A percentile compares a stretch with the other conserved stretches of the same genome.
These are phyloP conservation scores for Mucor velutinosus DNA, from an alignment of 371 early-diverging fungal genomes.

Conservation along the genomic window DNA sequence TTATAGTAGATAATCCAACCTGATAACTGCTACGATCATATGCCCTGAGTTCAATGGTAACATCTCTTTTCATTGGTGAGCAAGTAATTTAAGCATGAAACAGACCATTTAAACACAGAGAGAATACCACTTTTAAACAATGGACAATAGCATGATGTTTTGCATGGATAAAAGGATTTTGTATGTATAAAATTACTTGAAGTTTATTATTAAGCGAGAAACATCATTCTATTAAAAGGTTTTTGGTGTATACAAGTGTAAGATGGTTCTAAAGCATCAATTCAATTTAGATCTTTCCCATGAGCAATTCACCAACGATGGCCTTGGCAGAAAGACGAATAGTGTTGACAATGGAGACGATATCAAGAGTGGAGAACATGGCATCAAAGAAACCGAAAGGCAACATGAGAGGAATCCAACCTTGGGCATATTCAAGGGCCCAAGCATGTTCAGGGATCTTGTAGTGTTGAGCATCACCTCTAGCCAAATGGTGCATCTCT, in stretches of 20 bases:
- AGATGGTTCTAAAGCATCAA: not conserved
- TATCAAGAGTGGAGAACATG: slow-evolving; percentile 55
- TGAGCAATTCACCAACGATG: slow-evolving; percentile 32
- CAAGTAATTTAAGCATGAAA: not conserved
- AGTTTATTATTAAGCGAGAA: not conserved
- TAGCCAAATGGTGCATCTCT: slow-evolving; percentile 53
- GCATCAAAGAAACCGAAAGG: slow-evolving; percentile 56
- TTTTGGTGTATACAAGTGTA: not conserved
- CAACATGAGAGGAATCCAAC: slow-evolving; percentile 59
- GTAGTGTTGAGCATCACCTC: slow-evolving; percentile 56
- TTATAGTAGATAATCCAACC: too few relatives aligned
- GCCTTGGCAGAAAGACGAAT: slow-evolving; percentile 39
- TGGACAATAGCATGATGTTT: not conserved
- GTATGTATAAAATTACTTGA: not conserved
- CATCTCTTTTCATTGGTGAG: too few relatives aligned
- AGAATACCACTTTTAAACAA: not conserved
- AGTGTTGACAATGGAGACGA: slow-evolving; percentile 34
- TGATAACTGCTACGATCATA: too few relatives aligned
- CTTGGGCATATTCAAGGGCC: slow-evolving; percentile 61
- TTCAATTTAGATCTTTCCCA: slow-evolving; percentile 44
- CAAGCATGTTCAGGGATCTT: slow-evolving; percentile 57
- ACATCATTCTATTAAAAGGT: not conserved
- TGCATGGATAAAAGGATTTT: not conserved
- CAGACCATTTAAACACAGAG: not conserved
- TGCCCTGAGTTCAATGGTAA: too few relatives aligned